Evolutionary conservation across 495 filamentous ascomycete species (phyloP), one percentile per base, ranked within the genome.

Genomic region (Aspergillus leporis): DNA sequence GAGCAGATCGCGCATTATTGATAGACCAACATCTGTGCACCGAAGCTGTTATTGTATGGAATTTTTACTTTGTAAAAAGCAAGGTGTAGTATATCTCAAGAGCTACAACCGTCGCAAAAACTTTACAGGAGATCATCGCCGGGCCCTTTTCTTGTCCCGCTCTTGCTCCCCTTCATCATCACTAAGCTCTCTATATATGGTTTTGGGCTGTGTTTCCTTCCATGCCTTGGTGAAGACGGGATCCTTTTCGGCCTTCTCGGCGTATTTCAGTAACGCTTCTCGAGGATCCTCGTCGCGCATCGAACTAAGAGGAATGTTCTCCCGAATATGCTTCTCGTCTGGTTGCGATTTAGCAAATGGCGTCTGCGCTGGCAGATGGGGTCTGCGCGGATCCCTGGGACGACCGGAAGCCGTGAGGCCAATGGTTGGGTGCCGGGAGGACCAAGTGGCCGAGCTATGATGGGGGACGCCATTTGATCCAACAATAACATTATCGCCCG

Each of bases 201-300:
- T 90, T 54, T 90, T 90, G 4, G 94, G 94, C 77, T 98, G 94
- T 22, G 93, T 98, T 58, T 87, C 80, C 66, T 88, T 88, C 88
- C 93, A 98, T 12, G 93, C 94, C 61, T 86, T 88, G 23, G 94
- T 98, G 69, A 98, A 98, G 61, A 95, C 81, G 4, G 92, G 93
- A 68, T 97, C 91, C 68, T 93, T 93, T 74, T 96, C 85, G 5
- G 92, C 93, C 68, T 94, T 87, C 18, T 96, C 91, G 16, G 93
- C 94, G 79, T 97, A 98, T 74, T 94, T 96, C 62, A 98, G 71
- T 61, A 98, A 75, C 31, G 94, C 94, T 75, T 96, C 94, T 57
- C 94, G 80, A 8, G 94, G 94, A 78, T 98, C 94, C 71, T 98
- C 94, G 74, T 98, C 93, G 22, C 94, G 84, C 92, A 97, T 95